Base-by-base conservation (phyloP, 768 basidiomycete species). In the Arthromyces matolae region DNA sequence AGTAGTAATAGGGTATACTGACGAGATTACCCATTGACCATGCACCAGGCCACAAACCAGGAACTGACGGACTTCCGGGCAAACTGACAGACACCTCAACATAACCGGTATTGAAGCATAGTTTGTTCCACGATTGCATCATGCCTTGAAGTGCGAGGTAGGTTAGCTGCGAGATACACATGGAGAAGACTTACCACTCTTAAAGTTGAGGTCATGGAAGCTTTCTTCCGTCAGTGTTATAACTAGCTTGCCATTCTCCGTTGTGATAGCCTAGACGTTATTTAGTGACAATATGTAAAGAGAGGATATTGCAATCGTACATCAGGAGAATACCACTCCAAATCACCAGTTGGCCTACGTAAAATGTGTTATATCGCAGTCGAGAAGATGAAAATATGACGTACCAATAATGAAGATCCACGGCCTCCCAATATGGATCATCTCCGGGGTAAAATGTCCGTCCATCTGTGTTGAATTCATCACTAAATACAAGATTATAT, bases 101-200 rank as follows among this genome's bases (percentile, higher is more conserved):
- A 61, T 93, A 93, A 2, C 91, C 93, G 0, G 91, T 92, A 13
- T 84, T 94, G 68, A 93, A 96, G 69, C 94, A 98, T 45, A 96
- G 67, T 67, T 96, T 91, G 68, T 96, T 95, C 93, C 94, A 96
- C 10, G 83, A 78, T 55, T 86, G 83, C 8, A 93, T 44, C 84
- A 86, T 85, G 29, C 80, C 82, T 78, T 49, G 29, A 16, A 42
- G 19, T 35, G 16, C 3, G 41, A 25, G n/a, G n/a, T n/a, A n/a
- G n/a, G n/a, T n/a, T n/a, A n/a, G n/a, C n/a, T n/a, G n/a, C 2
- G 13, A 65, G 48, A 73, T 23, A 73, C 7, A 8, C 12, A 5
- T 75, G 45, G 18, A 36, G 8, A 12, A 31, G 51, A 64, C 81
- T 60, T 67, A 73, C 86, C 92, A 47, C 85, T 87, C 65, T 82